Base-by-base conservation (phyloP, 2,329 filamentous ascomycete genomes). In the Colletotrichum sp. region DNA sequence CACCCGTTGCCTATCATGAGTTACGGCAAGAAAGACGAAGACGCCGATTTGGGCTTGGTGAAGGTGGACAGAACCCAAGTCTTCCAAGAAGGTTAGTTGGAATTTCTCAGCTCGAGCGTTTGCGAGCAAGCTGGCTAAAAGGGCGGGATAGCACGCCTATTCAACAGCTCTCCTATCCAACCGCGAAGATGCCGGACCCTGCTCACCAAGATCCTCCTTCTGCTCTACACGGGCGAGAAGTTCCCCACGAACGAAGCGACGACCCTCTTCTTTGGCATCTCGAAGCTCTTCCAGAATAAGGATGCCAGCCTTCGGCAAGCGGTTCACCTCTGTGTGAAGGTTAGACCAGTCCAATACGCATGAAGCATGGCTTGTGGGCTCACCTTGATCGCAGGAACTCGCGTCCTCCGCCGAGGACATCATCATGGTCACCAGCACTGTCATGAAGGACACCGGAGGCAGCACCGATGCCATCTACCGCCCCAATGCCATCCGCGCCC, bases 11-110 rank as follows among this genome's bases (percentile, higher is more conserved):
- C 87, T 88, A 92, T 81, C 84, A 98, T 98, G 96, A 97, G 94
- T 88, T 98, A 97, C 92, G 94, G 96, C 90, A 99, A 99, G 90
- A 99, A 98, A 91, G 96, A 99, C 87, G 97, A 99, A 91, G 97
- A 99, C 90, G 95, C 94, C 84, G 96, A 98, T 85, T 92, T 94
- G 85, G 94, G 95, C 84, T 92, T 99, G 89, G 94, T 99, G 90
- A 98, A 96, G 91, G 95, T 99, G 83, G 97, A 99, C 89, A 94
- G 98, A 83, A 98, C 96, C 73, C 96, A 96, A 82, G 97, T 99
- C 79, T 99, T 99, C 87, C 97, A 99, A 90, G 97, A 99, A 94
- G 97, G 97, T 98, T 87, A 84, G 89, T 68, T 52, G 22, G 16
- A 11, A 13, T 61, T 62, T 19, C 13, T 36, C 59, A 72, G 64